Evolutionary conservation across 352 stramenopile species (phyloP).

Genomic region (Globisporangium carolinianum): DNA sequence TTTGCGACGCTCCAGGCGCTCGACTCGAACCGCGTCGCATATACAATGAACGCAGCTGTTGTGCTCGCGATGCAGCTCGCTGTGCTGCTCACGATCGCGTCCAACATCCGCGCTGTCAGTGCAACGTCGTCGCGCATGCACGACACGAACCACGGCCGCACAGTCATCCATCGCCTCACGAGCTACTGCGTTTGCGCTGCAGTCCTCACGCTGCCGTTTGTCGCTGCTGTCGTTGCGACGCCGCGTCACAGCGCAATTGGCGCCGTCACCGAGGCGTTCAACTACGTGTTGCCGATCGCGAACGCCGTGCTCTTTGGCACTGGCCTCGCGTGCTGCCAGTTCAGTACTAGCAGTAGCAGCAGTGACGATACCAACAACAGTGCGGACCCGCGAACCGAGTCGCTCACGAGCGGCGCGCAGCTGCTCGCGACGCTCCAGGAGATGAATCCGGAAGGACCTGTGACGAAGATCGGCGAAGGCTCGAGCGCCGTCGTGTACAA

Average conservation of each 20-base stretch:
- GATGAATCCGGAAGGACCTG: conserved; percentile 52
- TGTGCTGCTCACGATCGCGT: conserved; percentile 32
- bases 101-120: conserved; percentile 40
- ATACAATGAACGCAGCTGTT: conserved; percentile 36
- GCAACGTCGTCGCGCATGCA: conserved; percentile 34
- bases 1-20: conserved; percentile 29
- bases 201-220: conserved; percentile 46
- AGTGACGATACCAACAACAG: background rate
- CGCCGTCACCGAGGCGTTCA: conserved; percentile 40
- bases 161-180: conserved; percentile 46
- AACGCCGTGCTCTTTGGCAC: conserved; percentile 67
- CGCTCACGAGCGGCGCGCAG: conserved; percentile 12
- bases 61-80: conserved; percentile 38
- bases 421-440: conserved; percentile 22
- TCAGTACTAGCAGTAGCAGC: conserved; percentile 1
- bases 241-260: conserved; percentile 22
- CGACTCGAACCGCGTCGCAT: conserved; percentile 15
- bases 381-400: conserved; percentile 12
- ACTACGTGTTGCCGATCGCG: conserved; percentile 46
- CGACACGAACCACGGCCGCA: conserved; percentile 41
- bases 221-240: conserved; percentile 29
- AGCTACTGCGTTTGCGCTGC: conserved; percentile 47
- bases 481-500: conserved; percentile 64
- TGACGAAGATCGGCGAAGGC: conserved; percentile 60
- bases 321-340: conserved; percentile 38